phyloP scores from a whole-genome alignment of 805 yeast genomes.

The Soucietia sequanensis region DNA sequence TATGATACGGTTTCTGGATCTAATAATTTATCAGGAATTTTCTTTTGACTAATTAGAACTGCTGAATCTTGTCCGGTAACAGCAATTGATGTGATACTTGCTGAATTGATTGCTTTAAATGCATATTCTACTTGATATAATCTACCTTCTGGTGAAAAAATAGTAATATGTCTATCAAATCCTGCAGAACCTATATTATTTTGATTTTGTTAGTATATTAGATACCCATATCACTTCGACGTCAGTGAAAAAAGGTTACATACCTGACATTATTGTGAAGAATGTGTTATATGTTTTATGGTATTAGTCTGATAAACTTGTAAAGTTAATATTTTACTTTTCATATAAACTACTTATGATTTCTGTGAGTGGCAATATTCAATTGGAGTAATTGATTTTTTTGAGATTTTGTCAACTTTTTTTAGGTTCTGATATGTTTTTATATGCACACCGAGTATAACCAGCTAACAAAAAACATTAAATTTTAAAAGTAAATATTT shows the following conservation, averaged over 20 bases:
- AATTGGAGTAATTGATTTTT: no score
- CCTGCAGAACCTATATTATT: conserved; percentile 79
- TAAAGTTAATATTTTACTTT: no score
- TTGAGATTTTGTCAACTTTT: no score
- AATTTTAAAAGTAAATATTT: no score
- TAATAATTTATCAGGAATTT: conserved; percentile 90
- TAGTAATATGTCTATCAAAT: conserved; percentile 97
- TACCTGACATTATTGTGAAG: conserved; percentile 24
- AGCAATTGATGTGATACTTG: conserved; percentile 87
- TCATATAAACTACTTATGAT: no score
- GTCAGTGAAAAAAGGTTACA: conserved; percentile 8
- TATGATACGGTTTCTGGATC: conserved; percentile 87
- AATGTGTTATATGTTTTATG: background rate
- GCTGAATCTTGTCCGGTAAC: conserved; percentile 83
- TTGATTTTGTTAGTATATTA: conserved; percentile 44
- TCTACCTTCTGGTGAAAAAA: conserved; percentile 98
- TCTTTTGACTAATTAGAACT: conserved; percentile 90
- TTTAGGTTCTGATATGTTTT: no score
- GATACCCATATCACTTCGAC: background rate
- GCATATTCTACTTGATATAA: conserved; percentile 98
- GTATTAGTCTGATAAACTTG: background rate
- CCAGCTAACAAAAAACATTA: no score
- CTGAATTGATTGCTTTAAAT: conserved; percentile 91
- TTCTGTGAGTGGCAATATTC: no score
- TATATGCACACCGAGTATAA: no score